Percentiles rank a stretch among this genome's conserved stretches.
Evolutionary conservation across 192 early-diverging fungal genomes (phyloP).

Genomic region (Coemansia sp.): DNA sequence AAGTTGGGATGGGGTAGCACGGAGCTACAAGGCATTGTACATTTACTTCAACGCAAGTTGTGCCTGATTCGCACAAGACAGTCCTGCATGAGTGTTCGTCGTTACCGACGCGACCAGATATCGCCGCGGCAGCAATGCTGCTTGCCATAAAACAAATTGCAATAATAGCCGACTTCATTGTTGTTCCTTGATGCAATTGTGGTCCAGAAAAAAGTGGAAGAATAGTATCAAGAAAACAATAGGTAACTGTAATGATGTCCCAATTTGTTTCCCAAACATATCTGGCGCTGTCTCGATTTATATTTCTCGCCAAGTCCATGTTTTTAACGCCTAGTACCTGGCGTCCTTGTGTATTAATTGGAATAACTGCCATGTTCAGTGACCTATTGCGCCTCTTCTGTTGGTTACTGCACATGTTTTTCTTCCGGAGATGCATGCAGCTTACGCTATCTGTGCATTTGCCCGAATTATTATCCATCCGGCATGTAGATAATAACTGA

Average conservation of each 20-base stretch:
- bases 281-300: background rate
- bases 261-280: background rate
- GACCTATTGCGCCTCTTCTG: slow-evolving; percentile 3
- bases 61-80: slow-evolving; percentile 9
- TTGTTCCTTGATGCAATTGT: background rate
- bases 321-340: background rate
- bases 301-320: background rate
- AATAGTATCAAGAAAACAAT: background rate
- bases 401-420: background rate
- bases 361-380: slow-evolving; percentile 3
- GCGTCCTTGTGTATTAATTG: background rate
- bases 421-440: slow-evolving; percentile 1
- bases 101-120: background rate
- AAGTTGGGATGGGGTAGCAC: slow-evolving; percentile 34
- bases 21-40: slow-evolving; percentile 34
- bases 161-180: slow-evolving; percentile 18
- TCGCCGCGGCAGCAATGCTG: background rate
- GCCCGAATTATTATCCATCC: background rate
- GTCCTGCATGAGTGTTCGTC: slow-evolving; percentile 22
- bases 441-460: background rate
- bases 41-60: slow-evolving; percentile 25
- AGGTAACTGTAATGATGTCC: background rate
- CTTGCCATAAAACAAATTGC: slow-evolving; percentile 3
- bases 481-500: background rate
- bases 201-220: background rate